A percentile compares a stretch with the other conserved stretches of the same genome.
These are phyloP conservation scores for Zelonia costaricensis DNA, from an alignment of 208 protist genomes.

Conservation along the genomic window DNA sequence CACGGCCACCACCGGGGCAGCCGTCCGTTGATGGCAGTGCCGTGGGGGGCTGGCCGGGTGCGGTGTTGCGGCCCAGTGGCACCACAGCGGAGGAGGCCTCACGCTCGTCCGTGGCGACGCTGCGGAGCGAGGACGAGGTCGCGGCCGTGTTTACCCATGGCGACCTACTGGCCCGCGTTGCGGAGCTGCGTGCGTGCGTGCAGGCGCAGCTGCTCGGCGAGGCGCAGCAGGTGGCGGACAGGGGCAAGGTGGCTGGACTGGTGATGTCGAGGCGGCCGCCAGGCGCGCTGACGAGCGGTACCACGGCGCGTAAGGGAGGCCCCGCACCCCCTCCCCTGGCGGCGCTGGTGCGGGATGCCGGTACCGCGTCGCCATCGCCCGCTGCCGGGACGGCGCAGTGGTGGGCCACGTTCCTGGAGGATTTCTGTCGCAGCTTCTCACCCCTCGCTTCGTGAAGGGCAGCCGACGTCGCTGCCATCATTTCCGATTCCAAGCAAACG, in stretches of 20 bases:
- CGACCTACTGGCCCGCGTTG: slow-evolving; percentile 13
- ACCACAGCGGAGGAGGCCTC: neutral
- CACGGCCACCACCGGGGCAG: neutral
- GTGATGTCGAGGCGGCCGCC: neutral
- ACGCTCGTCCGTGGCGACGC: slow-evolving; percentile 14
- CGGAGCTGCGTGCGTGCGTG: slow-evolving; percentile 27
- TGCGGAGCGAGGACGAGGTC: slow-evolving; percentile 16
- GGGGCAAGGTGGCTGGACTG: neutral
- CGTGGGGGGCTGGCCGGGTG: no score
- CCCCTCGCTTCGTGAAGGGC: neutral
- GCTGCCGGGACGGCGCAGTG: slow-evolving; percentile 19
- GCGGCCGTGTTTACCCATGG: slow-evolving; percentile 12
- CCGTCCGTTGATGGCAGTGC: no score
- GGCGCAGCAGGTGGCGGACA: neutral
- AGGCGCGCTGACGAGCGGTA: neutral
- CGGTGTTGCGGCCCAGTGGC: neutral
- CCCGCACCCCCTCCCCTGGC: no score
- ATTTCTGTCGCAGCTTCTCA: slow-evolving; percentile 23
- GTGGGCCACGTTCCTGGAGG: slow-evolving; percentile 26
- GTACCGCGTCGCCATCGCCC: neutral
- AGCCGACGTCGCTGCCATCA: neutral
- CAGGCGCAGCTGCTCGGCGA: slow-evolving; percentile 24
- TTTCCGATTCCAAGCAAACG: no score
- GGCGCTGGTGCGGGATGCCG: neutral
- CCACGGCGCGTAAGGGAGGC: no score